These are phyloP conservation scores for Clarkia xantiana DNA, from an alignment of 345 rosid species.

Conservation along the genomic window DNA sequence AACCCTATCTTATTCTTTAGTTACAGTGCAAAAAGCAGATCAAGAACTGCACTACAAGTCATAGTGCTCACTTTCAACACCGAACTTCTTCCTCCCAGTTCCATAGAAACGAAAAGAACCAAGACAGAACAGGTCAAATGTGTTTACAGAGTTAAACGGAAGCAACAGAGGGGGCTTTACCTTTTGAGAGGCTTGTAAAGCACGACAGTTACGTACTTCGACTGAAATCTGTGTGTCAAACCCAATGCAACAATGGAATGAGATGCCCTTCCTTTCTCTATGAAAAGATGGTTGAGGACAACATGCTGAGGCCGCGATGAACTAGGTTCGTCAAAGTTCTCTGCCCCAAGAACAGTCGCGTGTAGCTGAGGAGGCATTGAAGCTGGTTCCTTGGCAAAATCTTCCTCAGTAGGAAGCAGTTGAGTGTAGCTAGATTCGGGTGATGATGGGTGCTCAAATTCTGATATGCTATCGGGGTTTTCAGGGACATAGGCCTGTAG, in stretches of 20 bases:
- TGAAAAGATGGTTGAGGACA: constrained; percentile 71
- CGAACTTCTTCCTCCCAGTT: too few species aligned
- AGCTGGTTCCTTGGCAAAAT: constrained; percentile 65
- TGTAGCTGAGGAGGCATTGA: constrained; percentile 64
- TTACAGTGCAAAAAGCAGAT: too few species aligned
- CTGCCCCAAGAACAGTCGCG: constrained; percentile 41
- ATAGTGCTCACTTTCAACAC: too few species aligned
- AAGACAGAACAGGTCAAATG: too few species aligned
- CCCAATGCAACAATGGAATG: constrained; percentile 73
- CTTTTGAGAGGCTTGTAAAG: constrained; percentile 67
- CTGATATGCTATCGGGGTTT: constrained; percentile 56
- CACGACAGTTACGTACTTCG: constrained; percentile 82
- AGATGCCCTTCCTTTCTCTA: constrained; percentile 71
- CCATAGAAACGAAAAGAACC: too few species aligned
- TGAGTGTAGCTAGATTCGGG: constrained; percentile 67
- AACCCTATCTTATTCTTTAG: too few species aligned
- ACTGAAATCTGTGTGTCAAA: constrained; percentile 69
- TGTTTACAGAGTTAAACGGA: too few species aligned
- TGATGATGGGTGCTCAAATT: constrained; percentile 70
- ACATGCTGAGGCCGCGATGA: constrained; percentile 68
- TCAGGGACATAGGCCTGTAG: constrained; percentile 65
- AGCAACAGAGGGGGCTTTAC: constrained; percentile 12
- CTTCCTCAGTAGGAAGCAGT: constrained; percentile 45
- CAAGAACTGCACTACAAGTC: too few species aligned
- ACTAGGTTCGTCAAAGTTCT: constrained; percentile 28